A percentile compares a stretch with the other conserved stretches of the same genome.
phyloP scores from a whole-genome alignment of 225 moss, liverwort and hornwort genomes.

The Sphagnum contortum region DNA sequence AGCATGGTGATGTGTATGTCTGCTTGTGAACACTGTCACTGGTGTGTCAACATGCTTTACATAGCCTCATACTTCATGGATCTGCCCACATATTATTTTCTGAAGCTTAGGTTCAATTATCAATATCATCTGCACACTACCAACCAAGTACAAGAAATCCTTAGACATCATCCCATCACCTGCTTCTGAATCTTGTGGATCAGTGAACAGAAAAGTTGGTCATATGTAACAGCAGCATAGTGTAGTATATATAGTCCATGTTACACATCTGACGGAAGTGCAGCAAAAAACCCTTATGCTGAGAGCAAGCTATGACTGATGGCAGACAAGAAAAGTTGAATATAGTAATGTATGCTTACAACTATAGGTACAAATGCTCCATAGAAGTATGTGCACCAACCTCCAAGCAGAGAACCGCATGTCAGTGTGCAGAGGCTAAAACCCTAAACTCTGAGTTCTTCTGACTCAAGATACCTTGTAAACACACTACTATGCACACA shows the following conservation, averaged over 20 bases:
- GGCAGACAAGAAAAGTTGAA: neutral
- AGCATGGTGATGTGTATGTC: constrained; percentile 12
- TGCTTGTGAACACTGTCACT: neutral
- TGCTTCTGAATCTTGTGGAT: neutral
- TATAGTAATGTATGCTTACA: constrained; percentile 27
- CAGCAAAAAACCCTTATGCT: too few species aligned
- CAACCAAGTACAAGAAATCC: neutral
- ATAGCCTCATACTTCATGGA: constrained; percentile 29
- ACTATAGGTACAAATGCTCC: constrained; percentile 72
- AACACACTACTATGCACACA: too few species aligned
- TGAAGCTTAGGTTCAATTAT: constrained; percentile 80
- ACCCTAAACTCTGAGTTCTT: neutral
- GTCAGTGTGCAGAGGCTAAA: neutral
- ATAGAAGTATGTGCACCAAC: constrained; percentile 94
- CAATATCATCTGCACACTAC: constrained; percentile 47
- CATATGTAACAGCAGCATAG: too few species aligned
- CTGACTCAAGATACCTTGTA: neutral
- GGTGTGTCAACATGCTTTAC: constrained; percentile 24
- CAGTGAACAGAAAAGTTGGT: too few species aligned
- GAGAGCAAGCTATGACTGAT: neutral
- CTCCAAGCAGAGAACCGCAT: constrained; percentile 25
- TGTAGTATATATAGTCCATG: too few species aligned
- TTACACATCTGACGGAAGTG: too few species aligned
- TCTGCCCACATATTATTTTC: constrained; percentile 56
- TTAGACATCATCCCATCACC: neutral